Base-by-base conservation (phyloP, 768 basidiomycete genomes). In the Phanerochaete sordida region DNA sequence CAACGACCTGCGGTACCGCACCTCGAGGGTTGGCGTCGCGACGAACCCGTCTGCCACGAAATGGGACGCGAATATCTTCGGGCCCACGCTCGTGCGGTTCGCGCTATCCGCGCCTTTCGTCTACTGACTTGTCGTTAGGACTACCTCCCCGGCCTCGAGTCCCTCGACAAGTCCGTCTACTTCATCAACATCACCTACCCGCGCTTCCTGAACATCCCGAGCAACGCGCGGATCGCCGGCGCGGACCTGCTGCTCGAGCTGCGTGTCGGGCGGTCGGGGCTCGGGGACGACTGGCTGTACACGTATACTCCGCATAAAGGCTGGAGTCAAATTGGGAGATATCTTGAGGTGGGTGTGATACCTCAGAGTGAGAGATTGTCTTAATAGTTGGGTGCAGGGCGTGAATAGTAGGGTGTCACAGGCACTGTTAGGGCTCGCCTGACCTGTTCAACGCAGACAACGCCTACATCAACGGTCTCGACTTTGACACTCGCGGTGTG, bases 271-370 rank as follows among this genome's bases (percentile, higher is more conserved):
- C 66, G 73, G 19, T 74, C 73, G 11, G 73, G 75, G 0, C 65
- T 75, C 2, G 74, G 75, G 3, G 75, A 75, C 56, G 75, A 76
- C 52, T 75, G 74, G 75, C 35, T 76, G 23, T 76, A 75, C 64
- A 59, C 63, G 28, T 75, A 76, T 48, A 67, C 62, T 21, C 71
- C 74, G 1, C 60, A 63, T 23, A 59, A 62, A 15, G 70, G 69
- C 1, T 74, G 73, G 73, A 23, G 52, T 4, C 64, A 68, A 45
- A 66, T 75, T 23, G 75, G 75, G 3, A 59, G 64, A 30, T 76
- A 76, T 59, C 65, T 76, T 0, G 70, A 74, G 67, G 74, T 75
- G 23, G 23, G 69, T 53, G 11, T 1, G 23, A 8, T 28, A 19
- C 37, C 16, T 44, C 11, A 7, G 9, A 16, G 15, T 15, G 24